Evolutionary conservation across 345 rosid genomes (phyloP).

Genomic region (thale cress (Arabidopsis thaliana)): DNA sequence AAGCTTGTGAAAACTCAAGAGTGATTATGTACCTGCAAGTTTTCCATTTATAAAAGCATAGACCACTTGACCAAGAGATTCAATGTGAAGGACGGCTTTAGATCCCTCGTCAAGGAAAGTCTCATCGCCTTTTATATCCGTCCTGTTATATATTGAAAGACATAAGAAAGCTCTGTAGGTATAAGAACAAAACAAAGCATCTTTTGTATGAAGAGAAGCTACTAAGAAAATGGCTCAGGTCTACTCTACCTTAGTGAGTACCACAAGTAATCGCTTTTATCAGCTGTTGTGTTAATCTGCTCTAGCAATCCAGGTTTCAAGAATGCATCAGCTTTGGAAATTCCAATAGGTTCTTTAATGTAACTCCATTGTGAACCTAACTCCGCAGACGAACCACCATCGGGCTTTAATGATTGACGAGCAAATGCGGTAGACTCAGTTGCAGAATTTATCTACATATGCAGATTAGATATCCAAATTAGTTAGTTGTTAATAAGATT

Average conservation of each 20-base stretch:
- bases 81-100: constrained; percentile 69
- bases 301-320: constrained; percentile 73
- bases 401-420: constrained; percentile 52
- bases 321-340: constrained; percentile 68
- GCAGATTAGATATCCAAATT: constrained; percentile 1
- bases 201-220: constrained; percentile 20
- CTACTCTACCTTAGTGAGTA: constrained; percentile 73
- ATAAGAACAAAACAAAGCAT: not conserved
- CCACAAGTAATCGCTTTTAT: constrained; percentile 90
- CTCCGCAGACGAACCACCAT: constrained; percentile 52
- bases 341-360: constrained; percentile 81
- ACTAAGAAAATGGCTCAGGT: not conserved
- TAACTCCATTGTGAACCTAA: constrained; percentile 77
- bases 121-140: constrained; percentile 55
- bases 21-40: constrained; percentile 59
- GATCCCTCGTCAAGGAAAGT: constrained; percentile 72
- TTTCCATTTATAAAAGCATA: constrained; percentile 82
- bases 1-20: constrained; percentile 5
- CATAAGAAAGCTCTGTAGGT: not conserved
- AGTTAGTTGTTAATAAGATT: constrained; percentile 20
- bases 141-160: no score
- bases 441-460: constrained; percentile 70
- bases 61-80: constrained; percentile 88
- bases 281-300: constrained; percentile 89
- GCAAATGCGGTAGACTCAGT: constrained; percentile 57